Percentiles rank a stretch among this genome's conserved stretches.
Conservation (phyloP, 2,329 filamentous ascomycete species). For the Dactylella cylindrospora region DNA sequence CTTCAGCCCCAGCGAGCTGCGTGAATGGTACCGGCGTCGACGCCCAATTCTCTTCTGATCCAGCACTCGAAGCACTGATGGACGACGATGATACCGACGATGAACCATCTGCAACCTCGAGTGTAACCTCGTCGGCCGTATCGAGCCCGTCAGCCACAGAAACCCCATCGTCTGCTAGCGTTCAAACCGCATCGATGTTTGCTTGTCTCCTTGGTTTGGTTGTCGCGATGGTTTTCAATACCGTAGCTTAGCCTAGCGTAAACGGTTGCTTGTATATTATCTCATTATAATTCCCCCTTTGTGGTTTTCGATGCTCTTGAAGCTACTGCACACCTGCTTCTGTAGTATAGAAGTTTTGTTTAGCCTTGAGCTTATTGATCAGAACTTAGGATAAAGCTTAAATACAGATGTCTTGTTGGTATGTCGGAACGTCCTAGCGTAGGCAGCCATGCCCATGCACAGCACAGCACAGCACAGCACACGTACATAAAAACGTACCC, state of each 20-base stretch:
- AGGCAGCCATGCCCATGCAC: too few relatives aligned
- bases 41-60: slow-evolving; percentile 11
- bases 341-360: too few relatives aligned
- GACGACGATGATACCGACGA: not conserved
- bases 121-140: slow-evolving; percentile 9
- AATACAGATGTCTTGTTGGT: too few relatives aligned
- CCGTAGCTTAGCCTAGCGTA: too few relatives aligned
- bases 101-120: slow-evolving; percentile 5
- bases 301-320: too few relatives aligned
- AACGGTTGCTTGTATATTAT: slow-evolving; percentile 23
- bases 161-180: slow-evolving; percentile 12
- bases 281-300: too few relatives aligned
- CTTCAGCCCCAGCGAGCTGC: slow-evolving; percentile 20
- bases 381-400: too few relatives aligned
- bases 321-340: too few relatives aligned
- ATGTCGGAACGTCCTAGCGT: too few relatives aligned
- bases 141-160: slow-evolving; percentile 18
- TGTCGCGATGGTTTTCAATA: slow-evolving; percentile 14
- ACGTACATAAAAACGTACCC: too few relatives aligned
- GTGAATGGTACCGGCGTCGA: slow-evolving; percentile 34
- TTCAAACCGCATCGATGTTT: slow-evolving; percentile 17
- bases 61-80: slow-evolving; percentile 18
- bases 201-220: slow-evolving; percentile 12
- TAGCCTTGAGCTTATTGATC: too few relatives aligned
- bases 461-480: too few relatives aligned